Percentiles rank a stretch among this genome's conserved stretches.
phyloP scores from a whole-genome alignment of 306 rosid genomes.

The Ammopiptanthus mongolicus region DNA sequence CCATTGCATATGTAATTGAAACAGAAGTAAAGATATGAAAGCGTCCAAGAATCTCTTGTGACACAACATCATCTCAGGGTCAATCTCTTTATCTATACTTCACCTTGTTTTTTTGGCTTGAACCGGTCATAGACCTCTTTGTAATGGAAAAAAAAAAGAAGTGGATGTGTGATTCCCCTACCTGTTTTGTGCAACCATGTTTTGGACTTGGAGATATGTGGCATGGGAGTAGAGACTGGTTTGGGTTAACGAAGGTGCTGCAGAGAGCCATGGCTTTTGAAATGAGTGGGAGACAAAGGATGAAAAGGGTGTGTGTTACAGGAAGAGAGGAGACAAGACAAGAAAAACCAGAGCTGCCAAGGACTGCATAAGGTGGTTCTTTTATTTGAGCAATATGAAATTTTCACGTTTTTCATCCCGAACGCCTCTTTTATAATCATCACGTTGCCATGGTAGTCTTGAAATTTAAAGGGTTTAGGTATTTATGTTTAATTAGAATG shows the following conservation, averaged over 20 bases:
- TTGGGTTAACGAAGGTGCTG: slow-evolving; percentile 31
- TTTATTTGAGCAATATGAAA: too few species aligned
- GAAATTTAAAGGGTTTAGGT: too few species aligned
- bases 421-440: too few species aligned
- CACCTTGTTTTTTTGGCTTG: neutral
- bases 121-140: neutral
- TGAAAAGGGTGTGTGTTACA: neutral
- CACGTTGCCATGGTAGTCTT: too few species aligned
- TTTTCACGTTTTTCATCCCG: too few species aligned
- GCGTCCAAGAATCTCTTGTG: neutral
- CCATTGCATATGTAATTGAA: neutral
- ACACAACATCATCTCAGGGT: neutral
- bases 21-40: neutral
- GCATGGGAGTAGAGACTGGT: slow-evolving; percentile 25
- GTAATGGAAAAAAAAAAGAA: neutral
- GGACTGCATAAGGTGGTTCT: neutral
- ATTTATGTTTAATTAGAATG: too few species aligned
- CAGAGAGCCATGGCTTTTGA: slow-evolving; percentile 46
- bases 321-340: slow-evolving; percentile 10
- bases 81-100: neutral
- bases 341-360: neutral
- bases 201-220: slow-evolving; percentile 12
- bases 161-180: neutral
- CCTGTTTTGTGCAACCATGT: slow-evolving; percentile 38
- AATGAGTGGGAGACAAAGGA: neutral